Evolutionary conservation across 441 rosid species (phyloP), one percentile per base, ranked within the genome.

Genomic region (Gossypium gossypioides): DNA sequence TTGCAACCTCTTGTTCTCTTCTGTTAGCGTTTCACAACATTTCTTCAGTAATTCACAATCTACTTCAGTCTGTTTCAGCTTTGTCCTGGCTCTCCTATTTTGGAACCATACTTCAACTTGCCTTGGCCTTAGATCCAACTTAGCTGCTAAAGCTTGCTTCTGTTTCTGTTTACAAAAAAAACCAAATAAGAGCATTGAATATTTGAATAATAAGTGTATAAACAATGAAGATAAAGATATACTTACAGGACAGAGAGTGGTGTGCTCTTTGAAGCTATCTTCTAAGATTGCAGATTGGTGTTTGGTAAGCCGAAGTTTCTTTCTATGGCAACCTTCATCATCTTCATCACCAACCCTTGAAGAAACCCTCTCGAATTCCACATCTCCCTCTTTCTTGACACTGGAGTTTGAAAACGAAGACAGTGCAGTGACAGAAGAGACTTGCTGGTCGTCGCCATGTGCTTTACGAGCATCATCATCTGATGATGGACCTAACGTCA

Each of bases 61-160:
- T 50, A 84, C 88, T 73, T 92, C 99, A 3, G 94, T 94, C 58
- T 94, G 97, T 86, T 94, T 94, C 83, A 94, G 84, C 85, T 92
- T 94, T 51, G 91, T 94, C 96, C 99, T 88, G 81, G 98, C 98
- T 81, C 98, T 80, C 77, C 98, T 83, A 76, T 94, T 94, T 72
- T 94, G 98, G 83, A 94, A 94, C 98, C 98, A 94, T 15, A 94
- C 98, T 85, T 94, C 98, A 19, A 94, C 97, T 81, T 94, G 97
- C 15, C 98, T 84, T 22, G 93, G 91, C 83, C 89, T 83, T 44
- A 94, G 89, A 74, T 84, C 85, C 68, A 94, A 80, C 78, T 72
- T 85, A 32, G 85, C 83, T 18, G 99, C 94, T 69, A 94, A 74
- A 63, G 77, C 96, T 73, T 83, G 89, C 85, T 94, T 94, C 77